Base-by-base conservation (phyloP, 169 alveolate genomes). In the Neospora caninum region DNA sequence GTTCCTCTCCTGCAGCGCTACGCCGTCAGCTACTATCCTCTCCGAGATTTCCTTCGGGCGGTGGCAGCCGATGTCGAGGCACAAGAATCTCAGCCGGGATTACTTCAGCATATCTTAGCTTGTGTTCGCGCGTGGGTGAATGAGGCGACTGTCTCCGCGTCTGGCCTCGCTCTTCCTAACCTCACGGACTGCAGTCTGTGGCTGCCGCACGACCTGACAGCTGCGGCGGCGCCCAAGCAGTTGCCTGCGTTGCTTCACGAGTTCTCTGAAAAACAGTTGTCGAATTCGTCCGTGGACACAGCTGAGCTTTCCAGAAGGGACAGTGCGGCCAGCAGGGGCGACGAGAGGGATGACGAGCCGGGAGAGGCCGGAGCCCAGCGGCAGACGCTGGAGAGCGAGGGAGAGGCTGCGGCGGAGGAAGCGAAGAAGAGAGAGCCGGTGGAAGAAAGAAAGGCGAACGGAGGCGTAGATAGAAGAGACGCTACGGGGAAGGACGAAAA, bases 51-150 rank as follows among this genome's bases (percentile, higher is more conserved):
- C 20, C 83, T 91, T 36, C 80, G 64, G 38, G 73, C 64, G 34
- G 67, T 91, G 9, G 91, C 91, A 0, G 91, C 88, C 31, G 89
- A 78, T 29, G 94, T 91, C 29, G 86, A 91, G 82, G 84, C 94
- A n/a, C 94, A 91, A 91, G n/a, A 91, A 41, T 6, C 29, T 58
- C 89, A 91, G 82, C 91, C 82, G 45, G 67, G 73, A 31, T 84
- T 80, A 1, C 91, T 80, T 67, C 94, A 73, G 91, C 89, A 91
- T 41, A 42, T 80, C 42, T 82, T 80, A 7, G 94, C 36, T 39
- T 41, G 42, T 67, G 49, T 91, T 29, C 27, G 91, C 1, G 94
- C 94, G 9, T 69, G 88, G 88, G 67, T 49, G 9, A 34, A 13
- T 0, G 84, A 31, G 4, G 84, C 84, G 16, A 20, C 45, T 22